These are phyloP conservation scores for Acanthamoeba culbertsoni DNA, from an alignment of 208 protist genomes.

Conservation along the genomic window DNA sequence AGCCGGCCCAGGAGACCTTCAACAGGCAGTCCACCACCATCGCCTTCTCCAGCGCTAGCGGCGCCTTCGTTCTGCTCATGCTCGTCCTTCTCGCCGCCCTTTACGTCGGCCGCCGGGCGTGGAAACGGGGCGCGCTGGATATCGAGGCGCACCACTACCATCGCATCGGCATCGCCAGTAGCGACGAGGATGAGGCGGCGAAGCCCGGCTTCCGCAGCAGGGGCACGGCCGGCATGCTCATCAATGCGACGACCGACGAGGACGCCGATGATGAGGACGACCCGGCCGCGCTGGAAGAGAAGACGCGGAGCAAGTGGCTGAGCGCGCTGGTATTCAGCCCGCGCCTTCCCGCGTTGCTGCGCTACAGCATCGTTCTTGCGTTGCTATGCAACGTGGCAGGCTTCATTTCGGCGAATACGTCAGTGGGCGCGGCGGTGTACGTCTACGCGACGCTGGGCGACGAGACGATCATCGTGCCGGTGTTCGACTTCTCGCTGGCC, in stretches of 20 bases:
- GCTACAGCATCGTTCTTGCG: conserved; percentile 64
- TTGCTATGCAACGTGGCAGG: conserved; percentile 76
- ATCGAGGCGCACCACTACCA: no score
- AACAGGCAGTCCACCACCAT: neutral
- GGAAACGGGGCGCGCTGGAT: neutral
- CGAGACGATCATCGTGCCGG: conserved; percentile 39
- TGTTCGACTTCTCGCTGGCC: conserved; percentile 88
- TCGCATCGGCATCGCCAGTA: no score
- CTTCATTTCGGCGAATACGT: conserved; percentile 80
- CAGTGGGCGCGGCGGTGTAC: conserved; percentile 77
- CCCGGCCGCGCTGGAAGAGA: neutral
- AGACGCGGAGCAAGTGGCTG: neutral
- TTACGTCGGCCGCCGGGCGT: neutral
- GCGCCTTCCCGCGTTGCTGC: neutral
- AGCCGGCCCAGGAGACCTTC: neutral
- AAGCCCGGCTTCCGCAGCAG: no score
- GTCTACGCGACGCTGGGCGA: conserved; percentile 60
- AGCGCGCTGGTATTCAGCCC: neutral
- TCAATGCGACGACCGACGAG: no score
- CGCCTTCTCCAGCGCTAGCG: neutral
- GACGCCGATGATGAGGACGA: neutral
- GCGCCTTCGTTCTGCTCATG: neutral
- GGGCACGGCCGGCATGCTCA: no score
- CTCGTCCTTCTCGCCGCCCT: neutral
- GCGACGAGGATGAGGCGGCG: no score